Evolutionary conservation across 2,329 filamentous ascomycete genomes (phyloP).

Genomic region (Venturia nashicola): DNA sequence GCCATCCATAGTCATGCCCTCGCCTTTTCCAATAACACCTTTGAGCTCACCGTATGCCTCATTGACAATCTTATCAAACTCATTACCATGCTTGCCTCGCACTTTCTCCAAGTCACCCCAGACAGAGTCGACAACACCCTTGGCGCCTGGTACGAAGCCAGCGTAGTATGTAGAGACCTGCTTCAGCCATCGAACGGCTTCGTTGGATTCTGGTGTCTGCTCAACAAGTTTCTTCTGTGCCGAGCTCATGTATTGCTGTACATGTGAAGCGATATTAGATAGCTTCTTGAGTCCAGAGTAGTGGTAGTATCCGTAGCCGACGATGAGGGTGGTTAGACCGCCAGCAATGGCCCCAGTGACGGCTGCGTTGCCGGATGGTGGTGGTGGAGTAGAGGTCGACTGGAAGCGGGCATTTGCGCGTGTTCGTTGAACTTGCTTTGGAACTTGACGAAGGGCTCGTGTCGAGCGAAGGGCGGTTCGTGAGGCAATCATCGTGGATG

Average conservation of each 20-base stretch:
- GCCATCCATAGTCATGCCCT: constrained; percentile 46
- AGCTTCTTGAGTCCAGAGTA: constrained; percentile 38
- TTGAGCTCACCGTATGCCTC: constrained; percentile 58
- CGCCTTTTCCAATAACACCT: constrained; percentile 38
- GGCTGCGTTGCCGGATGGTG: constrained; percentile 22
- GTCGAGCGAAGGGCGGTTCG: constrained; percentile 17
- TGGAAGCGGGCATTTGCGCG: constrained; percentile 18
- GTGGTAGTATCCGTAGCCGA: constrained; percentile 41
- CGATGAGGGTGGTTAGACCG: constrained; percentile 32
- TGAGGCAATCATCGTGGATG: constrained; percentile 16
- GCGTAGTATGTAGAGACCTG: constrained; percentile 57
- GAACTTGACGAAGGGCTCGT: constrained; percentile 12
- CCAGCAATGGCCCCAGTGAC: constrained; percentile 38
- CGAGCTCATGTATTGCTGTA: constrained; percentile 47
- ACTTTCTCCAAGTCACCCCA: constrained; percentile 62
- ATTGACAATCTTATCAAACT: constrained; percentile 56
- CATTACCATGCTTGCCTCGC: constrained; percentile 52
- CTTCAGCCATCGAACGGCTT: constrained; percentile 54
- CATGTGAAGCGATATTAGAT: constrained; percentile 39
- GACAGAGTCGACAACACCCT: constrained; percentile 52
- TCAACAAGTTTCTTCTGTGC: constrained; percentile 49
- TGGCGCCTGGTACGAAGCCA: constrained; percentile 58
- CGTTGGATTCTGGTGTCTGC: constrained; percentile 51
- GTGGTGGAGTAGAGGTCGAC: constrained; percentile 16
- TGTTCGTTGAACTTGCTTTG: neutral